Conservation (phyloP, 176 grass and related monocot species). For the Juncus effusus region DNA sequence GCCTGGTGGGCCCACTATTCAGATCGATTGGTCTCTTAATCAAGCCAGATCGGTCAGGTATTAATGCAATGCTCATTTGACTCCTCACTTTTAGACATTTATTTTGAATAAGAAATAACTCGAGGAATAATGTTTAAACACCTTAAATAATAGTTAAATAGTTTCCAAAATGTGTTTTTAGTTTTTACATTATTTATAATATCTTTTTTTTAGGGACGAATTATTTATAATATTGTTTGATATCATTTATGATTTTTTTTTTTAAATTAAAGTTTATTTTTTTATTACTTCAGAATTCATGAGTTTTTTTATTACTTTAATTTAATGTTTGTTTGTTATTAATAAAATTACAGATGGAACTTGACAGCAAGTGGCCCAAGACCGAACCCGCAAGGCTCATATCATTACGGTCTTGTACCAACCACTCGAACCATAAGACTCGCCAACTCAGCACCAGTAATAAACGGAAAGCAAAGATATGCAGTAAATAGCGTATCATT, state of each 20-base stretch:
- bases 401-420: constrained; percentile 75
- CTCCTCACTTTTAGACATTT: background rate
- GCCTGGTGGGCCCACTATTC: constrained; percentile 56
- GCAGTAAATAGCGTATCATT: constrained; percentile 76
- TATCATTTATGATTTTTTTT: too few relatives aligned
- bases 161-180: background rate
- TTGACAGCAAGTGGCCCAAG: constrained; percentile 86
- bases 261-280: too few relatives aligned
- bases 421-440: constrained; percentile 59
- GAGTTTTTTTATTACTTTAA: too few relatives aligned
- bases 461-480: constrained; percentile 81
- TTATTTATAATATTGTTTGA: too few relatives aligned
- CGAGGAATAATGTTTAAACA: background rate
- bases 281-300: too few relatives aligned
- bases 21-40: constrained; percentile 79
- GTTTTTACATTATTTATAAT: background rate
- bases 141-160: background rate
- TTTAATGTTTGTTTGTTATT: constrained; percentile 1
- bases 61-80: background rate
- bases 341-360: constrained; percentile 56
- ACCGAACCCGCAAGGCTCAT: constrained; percentile 88
- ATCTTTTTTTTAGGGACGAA: too few relatives aligned
- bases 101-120: background rate
- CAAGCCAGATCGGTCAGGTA: constrained; percentile 83
- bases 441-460: constrained; percentile 58